Evolutionary conservation across 345 rosid species (phyloP), one percentile per base, ranked within the genome.

Genomic region (Pistacia integerrima): DNA sequence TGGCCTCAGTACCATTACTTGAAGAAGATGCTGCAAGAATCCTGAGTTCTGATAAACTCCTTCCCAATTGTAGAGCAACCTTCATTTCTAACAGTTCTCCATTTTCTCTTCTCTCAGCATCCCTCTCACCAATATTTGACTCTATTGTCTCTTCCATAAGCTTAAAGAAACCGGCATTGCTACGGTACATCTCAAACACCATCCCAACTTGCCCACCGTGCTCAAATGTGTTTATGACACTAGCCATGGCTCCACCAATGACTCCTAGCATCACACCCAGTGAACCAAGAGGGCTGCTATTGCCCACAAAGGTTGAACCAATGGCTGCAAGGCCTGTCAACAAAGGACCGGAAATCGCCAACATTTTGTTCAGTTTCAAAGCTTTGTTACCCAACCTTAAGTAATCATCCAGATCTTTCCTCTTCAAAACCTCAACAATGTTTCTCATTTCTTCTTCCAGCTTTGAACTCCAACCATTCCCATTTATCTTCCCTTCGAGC

Each of bases 181-280:
- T 73, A 14, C 88, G 55, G 11, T 87, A 84, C 90, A 89, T 84
- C 84, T 87, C 90, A 16, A 89, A 81, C 79, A 87, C 87, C 90
- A 89, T 87, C n/a, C 90, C 92, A 17, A 84, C 83, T 77, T 82
- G 89, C 9, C 80, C 77, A 10, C 88, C 90, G 59, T 88, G 90
- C 80, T 84, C 87, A 11, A 85, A 11, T n/a, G 85, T 71, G 73
- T 76, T 87, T 49, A 84, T 81, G 3, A 79, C 49, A 62, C 86
- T 68, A 10, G 90, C 85, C 52, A 87, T 51, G 55, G 83, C 86
- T 18, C 90, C 92, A 1, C 78, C 79, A 2, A 22, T 71, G 22
- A 83, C 85, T 30, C 84, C 92, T 8, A 84, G 17, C 38, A 67
- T 35, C 36, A 78, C 79, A 0, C 78, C 85, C 87, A 76, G 52